Percentiles rank a stretch among this genome's conserved stretches.
These are phyloP conservation scores for Yarrowia keelungensis DNA, from an alignment of 805 yeast genomes.

Conservation along the genomic window DNA sequence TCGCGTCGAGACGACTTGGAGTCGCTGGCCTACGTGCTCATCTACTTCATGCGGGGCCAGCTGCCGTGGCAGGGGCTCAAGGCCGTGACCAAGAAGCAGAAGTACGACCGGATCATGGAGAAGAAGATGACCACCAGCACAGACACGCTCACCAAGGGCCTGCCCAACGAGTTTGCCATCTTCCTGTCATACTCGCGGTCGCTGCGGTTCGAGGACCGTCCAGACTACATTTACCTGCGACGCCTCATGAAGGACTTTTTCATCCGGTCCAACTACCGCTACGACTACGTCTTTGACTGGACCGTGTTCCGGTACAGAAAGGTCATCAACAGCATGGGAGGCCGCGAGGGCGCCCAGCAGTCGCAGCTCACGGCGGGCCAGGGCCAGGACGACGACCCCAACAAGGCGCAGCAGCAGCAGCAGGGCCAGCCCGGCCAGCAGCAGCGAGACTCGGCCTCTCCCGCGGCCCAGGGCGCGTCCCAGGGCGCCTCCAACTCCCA, in stretches of 20 bases:
- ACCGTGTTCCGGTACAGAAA: constrained; percentile 73
- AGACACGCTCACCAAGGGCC: constrained; percentile 84
- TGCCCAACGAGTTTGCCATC: constrained; percentile 87
- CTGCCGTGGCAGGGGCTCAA: constrained; percentile 99
- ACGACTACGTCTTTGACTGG: constrained; percentile 97
- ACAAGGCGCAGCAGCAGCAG: constrained; percentile 39
- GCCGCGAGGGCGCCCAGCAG: constrained; percentile 17
- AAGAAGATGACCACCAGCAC: constrained; percentile 90
- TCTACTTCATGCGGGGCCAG: constrained; percentile 91
- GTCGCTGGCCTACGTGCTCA: constrained; percentile 94
- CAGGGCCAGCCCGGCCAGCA: constrained; percentile 10
- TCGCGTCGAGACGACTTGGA: constrained; percentile 96
- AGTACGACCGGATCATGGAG: constrained; percentile 95
- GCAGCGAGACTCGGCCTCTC: constrained; percentile 30
- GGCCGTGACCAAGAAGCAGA: constrained; percentile 96
- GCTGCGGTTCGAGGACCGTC: constrained; percentile 92
- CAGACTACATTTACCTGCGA: constrained; percentile 89
- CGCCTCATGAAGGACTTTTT: constrained; percentile 88
- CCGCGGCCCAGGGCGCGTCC: constrained; percentile 30
- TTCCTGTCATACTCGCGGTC: constrained; percentile 89
- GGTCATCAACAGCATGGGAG: constrained; percentile 41
- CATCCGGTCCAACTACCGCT: constrained; percentile 83
- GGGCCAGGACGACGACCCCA: constrained; percentile 29
- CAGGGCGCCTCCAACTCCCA: constrained; percentile 40
- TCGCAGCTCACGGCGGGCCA: constrained; percentile 24